A percentile compares a stretch with the other conserved stretches of the same genome.
Evolutionary conservation across 1,284 basidiomycete genomes (phyloP).

Genomic region (Microbotryum violaceum): DNA sequence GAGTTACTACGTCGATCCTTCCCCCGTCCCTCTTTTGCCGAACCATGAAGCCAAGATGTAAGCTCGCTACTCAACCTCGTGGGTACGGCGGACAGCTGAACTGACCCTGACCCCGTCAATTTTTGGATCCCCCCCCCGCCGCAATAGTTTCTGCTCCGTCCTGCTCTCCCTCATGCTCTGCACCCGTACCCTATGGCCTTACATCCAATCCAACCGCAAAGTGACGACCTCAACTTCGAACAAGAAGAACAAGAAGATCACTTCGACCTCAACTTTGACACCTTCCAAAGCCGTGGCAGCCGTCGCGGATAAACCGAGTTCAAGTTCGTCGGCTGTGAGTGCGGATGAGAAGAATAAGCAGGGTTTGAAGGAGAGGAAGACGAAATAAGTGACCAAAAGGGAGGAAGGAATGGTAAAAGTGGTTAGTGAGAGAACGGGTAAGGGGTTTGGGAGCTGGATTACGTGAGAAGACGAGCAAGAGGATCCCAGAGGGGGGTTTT

Average conservation of each 20-base stretch:
- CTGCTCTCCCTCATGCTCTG: conserved; percentile 24
- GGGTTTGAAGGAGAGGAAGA: conserved; percentile 16
- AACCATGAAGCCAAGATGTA: conserved; percentile 30
- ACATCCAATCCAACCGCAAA: background rate
- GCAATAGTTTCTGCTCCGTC: conserved; percentile 18
- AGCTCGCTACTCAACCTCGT: background rate
- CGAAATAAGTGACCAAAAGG: background rate
- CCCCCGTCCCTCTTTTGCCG: conserved; percentile 10
- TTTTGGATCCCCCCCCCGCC: too few relatives aligned
- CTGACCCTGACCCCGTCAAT: too few relatives aligned
- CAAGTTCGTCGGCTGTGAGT: conserved; percentile 1
- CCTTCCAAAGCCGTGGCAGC: background rate
- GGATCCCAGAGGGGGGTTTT: too few relatives aligned
- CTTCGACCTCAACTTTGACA: background rate
- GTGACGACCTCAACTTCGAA: background rate
- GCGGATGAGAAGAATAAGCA: background rate
- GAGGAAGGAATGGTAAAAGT: too few relatives aligned
- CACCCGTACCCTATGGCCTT: conserved; percentile 10
- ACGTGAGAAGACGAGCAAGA: too few relatives aligned
- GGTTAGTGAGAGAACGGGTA: too few relatives aligned
- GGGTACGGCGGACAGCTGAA: too few relatives aligned
- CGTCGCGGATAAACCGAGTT: background rate
- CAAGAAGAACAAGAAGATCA: conserved; percentile 3
- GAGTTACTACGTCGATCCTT: conserved; percentile 16
- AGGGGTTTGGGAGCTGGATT: too few relatives aligned